Base-by-base conservation (phyloP, 208 protist genomes). In the Leishmania tropica region DNA sequence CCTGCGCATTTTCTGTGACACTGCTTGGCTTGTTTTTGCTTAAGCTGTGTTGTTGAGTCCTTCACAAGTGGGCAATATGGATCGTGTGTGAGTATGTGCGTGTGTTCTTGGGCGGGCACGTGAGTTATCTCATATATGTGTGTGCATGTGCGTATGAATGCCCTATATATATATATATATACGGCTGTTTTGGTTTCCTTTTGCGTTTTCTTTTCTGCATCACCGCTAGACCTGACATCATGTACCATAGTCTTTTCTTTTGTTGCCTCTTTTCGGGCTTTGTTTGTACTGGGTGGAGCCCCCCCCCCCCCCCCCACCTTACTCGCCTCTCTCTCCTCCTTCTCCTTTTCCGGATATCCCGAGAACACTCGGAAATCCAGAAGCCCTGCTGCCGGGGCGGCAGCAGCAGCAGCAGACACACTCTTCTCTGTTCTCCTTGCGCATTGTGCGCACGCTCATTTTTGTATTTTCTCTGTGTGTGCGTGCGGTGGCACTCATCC, bases 231-330 rank as follows among this genome's bases (percentile, higher is more conserved):
- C 35, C 53, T 62, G 7, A 76, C 5, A 28, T 58, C 11, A 62
- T 76, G 71, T 81, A 62, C 45, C 5, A 72, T 72, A 79, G 37
- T 40, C 37, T 74, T 64, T 75, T 40, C 37, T 67, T 64, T 75
- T 35, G 7, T 75, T 40, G 31, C 68, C 40, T 73, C 7, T 51
- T 35, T 68, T 47, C 21, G 60, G 13, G 13, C 15, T 65, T 17
- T 77, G 28, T 70, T 19, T 70, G 62, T 68, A 28, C 40, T 19
- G 24, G 31, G 24, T 15, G 2, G 62, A 40, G 62, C 45, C 10
- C n/a, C 35, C 48, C 5, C n/a, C 17, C 24, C 1, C 70, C 31
- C 47, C 71, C 19, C 28, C 72, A 15, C n/a, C n/a, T n/a, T 10
- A 24, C n/a, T 56, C 15, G 1, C 15, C 47, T 8, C 21, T 0